Base-by-base conservation (phyloP, 2,329 filamentous ascomycete species). In the Lasiodiplodia gonubiensis region DNA sequence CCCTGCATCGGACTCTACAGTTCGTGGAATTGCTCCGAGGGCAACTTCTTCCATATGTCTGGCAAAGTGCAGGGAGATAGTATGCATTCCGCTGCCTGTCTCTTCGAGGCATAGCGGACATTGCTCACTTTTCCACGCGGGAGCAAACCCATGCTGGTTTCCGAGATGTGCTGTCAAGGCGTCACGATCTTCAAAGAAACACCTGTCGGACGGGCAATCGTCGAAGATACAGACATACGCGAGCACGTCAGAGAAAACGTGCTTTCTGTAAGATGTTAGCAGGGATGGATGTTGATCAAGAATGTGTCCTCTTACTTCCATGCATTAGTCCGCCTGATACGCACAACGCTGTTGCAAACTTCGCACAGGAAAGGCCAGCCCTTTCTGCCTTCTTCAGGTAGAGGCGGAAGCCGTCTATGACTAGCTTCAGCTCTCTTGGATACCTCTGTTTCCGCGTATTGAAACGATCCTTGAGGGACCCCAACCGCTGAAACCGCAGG, bases 41-140 rank as follows among this genome's bases (percentile, higher is more conserved):
- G 72, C 70, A 53, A 75, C 71, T 14, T 74, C 71, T 63, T 75
- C 73, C 71, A 75, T 70, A 39, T 75, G 73, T 54, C 70, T 55
- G 0, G 70, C 67, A 21, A 73, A 71, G 46, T 75, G 73, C 2
- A 53, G 65, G 0, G 72, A 54, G 11, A 73, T 67, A 4, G 66
- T 48, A 10, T 48, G 68, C 46, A 68, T 70, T 11, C 70, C 72
- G 14, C n/a, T 16, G 10, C 63, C 68, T 8, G 70, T 73, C 1
- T 14, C 12, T 39, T 72, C 68, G 1, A 70, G 60, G 54, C 73
- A 75, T 1, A 75, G 52, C 0, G 70, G 69, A 48, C 73, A 75
- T 60, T 69, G 5, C 3, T 68, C 2, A n/a, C 49, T 67, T 18
- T 67, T 11, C 71, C 72, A 73, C 3, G 49, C 39, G 16, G 72